A percentile compares a stretch with the other conserved stretches of the same genome.
These are phyloP conservation scores for Zhuliangozyma blackwelliae DNA, from an alignment of 1,139 yeast genomes.

Conservation along the genomic window DNA sequence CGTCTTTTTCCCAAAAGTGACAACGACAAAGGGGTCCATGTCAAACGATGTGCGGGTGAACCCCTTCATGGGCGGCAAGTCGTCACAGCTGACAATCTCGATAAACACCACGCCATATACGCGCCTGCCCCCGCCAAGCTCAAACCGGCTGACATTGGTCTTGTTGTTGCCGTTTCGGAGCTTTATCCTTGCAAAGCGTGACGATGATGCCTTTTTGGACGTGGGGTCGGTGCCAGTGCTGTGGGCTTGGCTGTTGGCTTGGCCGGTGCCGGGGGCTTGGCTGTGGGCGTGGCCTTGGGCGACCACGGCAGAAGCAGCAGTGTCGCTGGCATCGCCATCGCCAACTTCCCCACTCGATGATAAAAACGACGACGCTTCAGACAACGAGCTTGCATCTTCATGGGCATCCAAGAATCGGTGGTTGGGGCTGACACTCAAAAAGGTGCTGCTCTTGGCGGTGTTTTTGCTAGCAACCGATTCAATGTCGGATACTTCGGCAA, in stretches of 20 bases:
- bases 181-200: constrained; percentile 4
- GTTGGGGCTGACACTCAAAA: not conserved
- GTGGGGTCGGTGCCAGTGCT: not conserved
- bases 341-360: constrained; percentile 13
- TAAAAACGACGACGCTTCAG: constrained; percentile 13
- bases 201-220: not conserved
- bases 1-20: constrained; percentile 84
- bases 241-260: too few species aligned
- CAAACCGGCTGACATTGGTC: constrained; percentile 17
- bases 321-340: too few species aligned
- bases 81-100: constrained; percentile 70
- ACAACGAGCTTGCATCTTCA: constrained; percentile 15
- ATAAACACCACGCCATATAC: constrained; percentile 72
- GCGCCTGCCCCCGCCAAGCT: constrained; percentile 31
- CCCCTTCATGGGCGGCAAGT: constrained; percentile 62
- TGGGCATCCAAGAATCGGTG: not conserved
- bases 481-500: constrained; percentile 26
- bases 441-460: constrained; percentile 2
- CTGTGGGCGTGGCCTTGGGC: not conserved
- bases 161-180: constrained; percentile 8
- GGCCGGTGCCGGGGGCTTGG: constrained; percentile 3
- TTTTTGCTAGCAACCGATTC: constrained; percentile 17
- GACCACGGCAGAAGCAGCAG: too few species aligned
- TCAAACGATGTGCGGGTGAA: constrained; percentile 72
- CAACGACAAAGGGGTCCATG: constrained; percentile 95